These are phyloP conservation scores for Diaporthe caulivora DNA, from an alignment of 2,329 filamentous ascomycete genomes.

Conservation along the genomic window DNA sequence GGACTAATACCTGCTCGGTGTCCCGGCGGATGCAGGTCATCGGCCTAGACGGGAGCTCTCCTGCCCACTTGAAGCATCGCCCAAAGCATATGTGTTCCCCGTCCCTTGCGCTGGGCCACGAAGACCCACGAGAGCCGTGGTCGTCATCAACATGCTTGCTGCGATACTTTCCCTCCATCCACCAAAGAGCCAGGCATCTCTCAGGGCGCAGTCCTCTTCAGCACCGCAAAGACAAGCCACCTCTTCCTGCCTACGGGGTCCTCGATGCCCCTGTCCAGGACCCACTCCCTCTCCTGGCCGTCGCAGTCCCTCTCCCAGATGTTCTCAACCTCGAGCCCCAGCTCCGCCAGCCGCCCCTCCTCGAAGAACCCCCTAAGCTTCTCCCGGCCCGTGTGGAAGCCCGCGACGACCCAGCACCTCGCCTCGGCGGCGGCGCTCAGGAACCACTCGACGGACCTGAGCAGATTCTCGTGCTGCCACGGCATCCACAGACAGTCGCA, in stretches of 20 bases:
- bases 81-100: neutral
- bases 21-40: neutral
- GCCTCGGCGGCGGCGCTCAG: conserved; percentile 59
- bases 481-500: conserved; percentile 84
- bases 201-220: conserved; percentile 53
- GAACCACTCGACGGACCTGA: conserved; percentile 72
- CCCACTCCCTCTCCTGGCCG: conserved; percentile 73
- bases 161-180: neutral
- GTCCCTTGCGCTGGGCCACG: neutral
- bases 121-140: neutral
- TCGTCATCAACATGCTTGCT: neutral
- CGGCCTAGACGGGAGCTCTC: neutral
- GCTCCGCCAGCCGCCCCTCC: conserved; percentile 55
- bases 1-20: neutral
- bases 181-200: neutral
- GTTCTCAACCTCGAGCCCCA: conserved; percentile 70
- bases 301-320: conserved; percentile 79
- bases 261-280: conserved; percentile 69
- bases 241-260: conserved; percentile 73
- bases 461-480: conserved; percentile 76
- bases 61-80: neutral
- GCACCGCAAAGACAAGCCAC: conserved; percentile 74
- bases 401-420: conserved; percentile 74
- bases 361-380: conserved; percentile 77
- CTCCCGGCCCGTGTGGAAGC: conserved; percentile 78